Base-by-base conservation (phyloP, 139 green algal genomes). In the Chlorella sp. region DNA sequence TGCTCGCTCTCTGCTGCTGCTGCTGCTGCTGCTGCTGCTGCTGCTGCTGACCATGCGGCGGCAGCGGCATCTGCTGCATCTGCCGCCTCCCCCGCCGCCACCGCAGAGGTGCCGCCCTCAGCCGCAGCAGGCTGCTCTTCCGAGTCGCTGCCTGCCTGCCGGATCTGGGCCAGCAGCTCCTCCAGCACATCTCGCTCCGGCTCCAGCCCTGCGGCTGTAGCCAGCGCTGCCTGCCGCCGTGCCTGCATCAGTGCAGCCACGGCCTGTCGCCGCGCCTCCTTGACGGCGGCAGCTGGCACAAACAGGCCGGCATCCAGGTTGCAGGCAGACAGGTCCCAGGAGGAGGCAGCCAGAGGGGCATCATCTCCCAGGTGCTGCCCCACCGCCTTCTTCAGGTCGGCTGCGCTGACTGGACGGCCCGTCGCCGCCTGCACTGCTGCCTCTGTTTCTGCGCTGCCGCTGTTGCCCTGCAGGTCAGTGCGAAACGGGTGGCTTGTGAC, bases 191-290 rank as follows among this genome's bases (percentile, higher is more conserved):
- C 73, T 3, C 30, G 65, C 13, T 81, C 51, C 51, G 51, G 30
- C 30, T 89, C 76, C 38, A 95, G 79, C 26, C 82, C 85, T 0
- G 26, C 64, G 5, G 76, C 85, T 21, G 63, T 55, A 4, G 36
- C 26, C 69, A 25, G 39, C 36, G 34, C 34, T 1, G 34, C 34
- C 38, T 34, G 7, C 57, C 62, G 62, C 28, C 80, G 84, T 4
- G 82, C 57, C 4, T 60, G 80, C 44, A 93, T 51, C 32, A 97
- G 87, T 32, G 85, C 81, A 12, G 91, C 89, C 30, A 93, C 91
- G 4, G 94, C 94, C 23, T 47, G 84, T 11, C 95, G 85, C 17
- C 95, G 84, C 16, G 93, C 85, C 16, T 92, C 81, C 80, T 97
- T 97, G 41, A 96, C 80, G 13, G 91, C 91, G 3, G 69, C 83